Conservation (phyloP, 495 filamentous ascomycete species). For the Penicillium pulvis region DNA sequence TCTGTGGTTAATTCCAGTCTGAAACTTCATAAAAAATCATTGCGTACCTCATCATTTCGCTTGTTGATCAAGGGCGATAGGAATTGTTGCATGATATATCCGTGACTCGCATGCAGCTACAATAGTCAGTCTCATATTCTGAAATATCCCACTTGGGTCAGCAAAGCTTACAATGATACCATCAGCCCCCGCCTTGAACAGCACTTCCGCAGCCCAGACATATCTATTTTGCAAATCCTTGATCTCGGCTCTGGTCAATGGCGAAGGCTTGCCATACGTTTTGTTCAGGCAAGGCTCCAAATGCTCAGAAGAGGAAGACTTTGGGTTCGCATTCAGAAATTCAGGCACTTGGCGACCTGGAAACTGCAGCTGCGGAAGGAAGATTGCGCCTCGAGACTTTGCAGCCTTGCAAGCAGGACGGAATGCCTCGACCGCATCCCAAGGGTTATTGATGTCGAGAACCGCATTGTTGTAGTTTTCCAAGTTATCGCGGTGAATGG, state of each 20-base stretch:
- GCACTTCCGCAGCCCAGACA: slow-evolving; percentile 20
- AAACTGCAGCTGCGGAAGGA: slow-evolving; percentile 20
- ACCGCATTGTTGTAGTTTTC: slow-evolving; percentile 26
- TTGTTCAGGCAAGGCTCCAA: slow-evolving; percentile 19
- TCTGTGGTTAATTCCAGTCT: background rate
- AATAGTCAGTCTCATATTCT: background rate
- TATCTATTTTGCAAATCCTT: slow-evolving; percentile 16
- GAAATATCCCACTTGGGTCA: background rate
- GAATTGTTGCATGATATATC: slow-evolving; percentile 41
- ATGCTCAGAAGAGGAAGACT: slow-evolving; percentile 17
- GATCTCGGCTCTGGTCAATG: slow-evolving; percentile 16
- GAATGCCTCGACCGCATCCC: slow-evolving; percentile 21
- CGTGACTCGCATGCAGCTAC: slow-evolving; percentile 24
- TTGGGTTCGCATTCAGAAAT: slow-evolving; percentile 19
- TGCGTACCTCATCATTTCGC: slow-evolving; percentile 34
- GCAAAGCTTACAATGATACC: slow-evolving; percentile 17
- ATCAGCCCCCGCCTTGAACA: slow-evolving; percentile 20
- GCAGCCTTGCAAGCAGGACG: slow-evolving; percentile 19
- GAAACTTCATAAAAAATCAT: background rate
- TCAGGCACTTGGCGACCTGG: slow-evolving; percentile 19
- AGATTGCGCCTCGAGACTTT: slow-evolving; percentile 20
- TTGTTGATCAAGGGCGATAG: slow-evolving; percentile 39
- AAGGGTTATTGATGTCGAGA: slow-evolving; percentile 22
- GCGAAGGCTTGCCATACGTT: slow-evolving; percentile 20
- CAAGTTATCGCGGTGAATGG: slow-evolving; percentile 23